Evolutionary conservation across 192 early-diverging fungal species (phyloP).

Genomic region (Funneliformis mosseae): DNA sequence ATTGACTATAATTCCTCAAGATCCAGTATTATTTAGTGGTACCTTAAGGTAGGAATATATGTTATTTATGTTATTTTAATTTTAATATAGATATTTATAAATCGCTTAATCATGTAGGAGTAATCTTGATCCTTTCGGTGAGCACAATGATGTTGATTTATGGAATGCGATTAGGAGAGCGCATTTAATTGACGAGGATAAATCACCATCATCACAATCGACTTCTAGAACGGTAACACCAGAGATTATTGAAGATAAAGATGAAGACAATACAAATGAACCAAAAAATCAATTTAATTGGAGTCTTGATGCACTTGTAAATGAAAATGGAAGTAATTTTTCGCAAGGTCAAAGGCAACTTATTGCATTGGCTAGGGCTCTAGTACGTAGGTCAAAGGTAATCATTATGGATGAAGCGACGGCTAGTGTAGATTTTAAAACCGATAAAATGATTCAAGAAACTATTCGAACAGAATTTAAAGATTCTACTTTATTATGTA

Average conservation of each 20-base stretch:
- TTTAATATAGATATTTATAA: background rate
- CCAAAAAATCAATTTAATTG: conserved; percentile 35
- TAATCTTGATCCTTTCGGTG: conserved; percentile 86
- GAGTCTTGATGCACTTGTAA: conserved; percentile 71
- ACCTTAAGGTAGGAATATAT: conserved; percentile 42
- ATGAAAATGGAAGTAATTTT: conserved; percentile 77
- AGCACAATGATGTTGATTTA: conserved; percentile 71
- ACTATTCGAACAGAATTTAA: conserved; percentile 79
- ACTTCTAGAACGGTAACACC: background rate
- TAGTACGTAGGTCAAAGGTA: conserved; percentile 62
- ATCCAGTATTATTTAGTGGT: conserved; percentile 75
- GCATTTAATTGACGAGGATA: conserved; percentile 56
- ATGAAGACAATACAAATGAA: conserved; percentile 11
- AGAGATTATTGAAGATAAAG: conserved; percentile 3
- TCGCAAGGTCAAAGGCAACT: conserved; percentile 76
- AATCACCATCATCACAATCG: conserved; percentile 15
- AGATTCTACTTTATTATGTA: conserved; percentile 75
- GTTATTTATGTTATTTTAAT: background rate
- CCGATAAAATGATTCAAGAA: conserved; percentile 81
- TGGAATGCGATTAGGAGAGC: conserved; percentile 78
- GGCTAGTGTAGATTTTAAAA: conserved; percentile 83
- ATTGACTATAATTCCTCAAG: conserved; percentile 73
- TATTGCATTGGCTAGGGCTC: conserved; percentile 69
- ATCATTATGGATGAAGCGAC: conserved; percentile 91
- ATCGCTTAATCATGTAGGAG: conserved; percentile 43